Base-by-base conservation (phyloP, 306 rosid genomes). In the Vachellia collinsii region DNA sequence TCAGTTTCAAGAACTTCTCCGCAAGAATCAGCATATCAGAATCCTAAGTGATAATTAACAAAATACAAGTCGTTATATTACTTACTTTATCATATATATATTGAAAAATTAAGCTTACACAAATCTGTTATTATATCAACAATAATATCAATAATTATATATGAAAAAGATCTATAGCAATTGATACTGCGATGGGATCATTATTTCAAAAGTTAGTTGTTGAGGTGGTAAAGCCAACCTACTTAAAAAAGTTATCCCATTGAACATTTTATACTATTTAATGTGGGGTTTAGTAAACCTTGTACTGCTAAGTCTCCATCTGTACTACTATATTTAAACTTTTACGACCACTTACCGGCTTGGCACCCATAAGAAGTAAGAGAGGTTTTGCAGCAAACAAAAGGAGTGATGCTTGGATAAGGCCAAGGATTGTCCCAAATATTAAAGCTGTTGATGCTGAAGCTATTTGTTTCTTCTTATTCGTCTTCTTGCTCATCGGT, bases 371-470 rank as follows among this genome's bases (percentile, higher is more conserved):
- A 41, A 91, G 89, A 42, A 87, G 85, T 83, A 95, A 81, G 36
- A 95, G 90, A 86, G 88, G 86, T 77, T 82, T 93, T 75, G 99
- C 93, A 44, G 88, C 89, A 74, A 92, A 84, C 66, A 92, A 44
- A 77, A 95, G 98, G 14, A 87, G 82, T 76, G 88, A 75, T 41
- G 98, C 93, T 88, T 95, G 99, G 50, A 93, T 41, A 17, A 93
- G 90, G 50, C 99, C 99, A 46, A 95, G 93, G 47, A 90, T 78
- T 65, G 87, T 37, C 22, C 98, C 99, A 76, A 95, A 93, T 42
- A 93, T 91, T 65, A 95, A 82, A n/a, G 99, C 98, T 19, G 99
- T 93, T 56, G 99, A 87, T 48, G 99, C 99, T 50, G 99, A 92
- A 66, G 98, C 98, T 39, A 95, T 88, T 58, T 87, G 92, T 20